A percentile compares a stretch with the other conserved stretches of the same genome.
Conservation (phyloP, 345 rosid species). For the Raphanus raphanistrum region DNA sequence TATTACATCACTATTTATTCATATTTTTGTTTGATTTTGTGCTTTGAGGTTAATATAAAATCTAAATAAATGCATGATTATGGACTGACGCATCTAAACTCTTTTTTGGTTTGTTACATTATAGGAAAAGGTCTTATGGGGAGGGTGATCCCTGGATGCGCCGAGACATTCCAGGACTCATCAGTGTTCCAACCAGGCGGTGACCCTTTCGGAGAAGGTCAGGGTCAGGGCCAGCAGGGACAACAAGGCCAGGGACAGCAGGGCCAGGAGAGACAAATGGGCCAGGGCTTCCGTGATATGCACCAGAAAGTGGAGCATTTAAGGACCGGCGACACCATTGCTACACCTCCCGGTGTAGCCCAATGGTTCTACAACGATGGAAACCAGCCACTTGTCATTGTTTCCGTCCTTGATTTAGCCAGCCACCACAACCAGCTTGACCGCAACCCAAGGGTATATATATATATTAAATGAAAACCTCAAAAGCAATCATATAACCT, state of each 20-base stretch:
- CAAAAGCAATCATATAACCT: not conserved
- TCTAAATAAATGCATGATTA: not conserved
- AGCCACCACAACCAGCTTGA: slow-evolving; percentile 65
- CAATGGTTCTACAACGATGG: slow-evolving; percentile 68
- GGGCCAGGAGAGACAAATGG: not conserved
- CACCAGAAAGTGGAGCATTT: slow-evolving; percentile 59
- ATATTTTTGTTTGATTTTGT: not conserved
- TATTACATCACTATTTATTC: not conserved
- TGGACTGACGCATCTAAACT: not conserved
- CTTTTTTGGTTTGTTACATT: not conserved
- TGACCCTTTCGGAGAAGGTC: not conserved
- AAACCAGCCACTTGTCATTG: slow-evolving; percentile 42
- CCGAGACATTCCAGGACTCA: slow-evolving; percentile 62
- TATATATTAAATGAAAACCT: not conserved
- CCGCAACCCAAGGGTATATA: slow-evolving; percentile 53
- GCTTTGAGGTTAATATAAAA: not conserved
- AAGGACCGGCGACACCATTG: slow-evolving; percentile 55
- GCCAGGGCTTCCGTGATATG: slow-evolving; percentile 45
- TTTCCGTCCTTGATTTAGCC: slow-evolving; percentile 43
- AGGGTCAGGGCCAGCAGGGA: slow-evolving; percentile 37
- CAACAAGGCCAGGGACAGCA: slow-evolving; percentile 33
- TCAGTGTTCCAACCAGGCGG: slow-evolving; percentile 28
- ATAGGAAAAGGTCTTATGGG: slow-evolving; percentile 54
- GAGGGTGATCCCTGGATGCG: slow-evolving; percentile 55
- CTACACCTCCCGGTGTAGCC: slow-evolving; percentile 53